phyloP scores from a whole-genome alignment of 345 rosid genomes.

The thale cress (Arabidopsis thaliana) region TAIR10.1 NC_003071.7:12251001-12251500 shows the following conservation, averaged over 20 bases:
- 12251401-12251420: constrained; percentile 14
- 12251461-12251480: constrained; percentile 28
- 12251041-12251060: constrained; percentile 57
- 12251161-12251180: constrained; percentile 87
- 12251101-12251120: neutral
- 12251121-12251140: constrained; percentile 13
- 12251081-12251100: constrained; percentile 66
- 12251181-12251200: constrained; percentile 64
- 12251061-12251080: constrained; percentile 65
- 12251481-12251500: constrained; percentile 16
- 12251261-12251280: constrained; percentile 91
- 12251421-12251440: constrained; percentile 9
- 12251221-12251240: constrained; percentile 66
- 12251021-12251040: constrained; percentile 82
- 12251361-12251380: constrained; percentile 14
- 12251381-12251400: constrained; percentile 7
- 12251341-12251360: constrained; percentile 60
- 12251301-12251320: constrained; percentile 74
- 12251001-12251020: constrained; percentile 89
- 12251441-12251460: constrained; percentile 23
- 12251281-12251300: constrained; percentile 83
- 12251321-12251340: constrained; percentile 75
- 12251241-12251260: constrained; percentile 82
- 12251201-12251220: constrained; percentile 76
- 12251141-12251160: constrained; percentile 16